phyloP scores from a whole-genome alignment of 441 rosid species.

The Brassica hybrid region DNA sequence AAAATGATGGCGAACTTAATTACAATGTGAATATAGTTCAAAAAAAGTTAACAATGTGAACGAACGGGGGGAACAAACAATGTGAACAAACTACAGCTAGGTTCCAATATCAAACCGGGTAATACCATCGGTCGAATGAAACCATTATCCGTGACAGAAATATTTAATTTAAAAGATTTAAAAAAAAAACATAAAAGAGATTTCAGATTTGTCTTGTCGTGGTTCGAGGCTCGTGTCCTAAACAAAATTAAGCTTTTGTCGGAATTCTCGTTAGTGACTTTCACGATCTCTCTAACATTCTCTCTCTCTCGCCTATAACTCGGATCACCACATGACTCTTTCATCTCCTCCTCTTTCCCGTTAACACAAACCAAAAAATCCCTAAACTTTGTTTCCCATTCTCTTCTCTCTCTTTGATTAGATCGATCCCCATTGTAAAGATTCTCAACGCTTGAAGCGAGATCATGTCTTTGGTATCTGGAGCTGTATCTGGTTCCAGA shows the following conservation, averaged over 20 bases:
- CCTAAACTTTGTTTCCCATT: constrained; percentile 1
- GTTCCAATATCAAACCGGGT: no score
- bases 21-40: no score
- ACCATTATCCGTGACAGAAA: not conserved
- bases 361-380: constrained; percentile 35
- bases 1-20: not conserved
- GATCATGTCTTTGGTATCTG: constrained; percentile 63
- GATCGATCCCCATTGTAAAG: not conserved
- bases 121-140: no score
- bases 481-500: constrained; percentile 63
- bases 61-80: no score
- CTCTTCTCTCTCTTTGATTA: not conserved
- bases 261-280: constrained; percentile 36
- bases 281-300: constrained; percentile 39
- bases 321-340: constrained; percentile 74
- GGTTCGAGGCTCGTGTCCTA: constrained; percentile 36
- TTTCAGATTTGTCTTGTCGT: constrained; percentile 29
- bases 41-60: no score
- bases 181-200: not conserved
- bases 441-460: not conserved
- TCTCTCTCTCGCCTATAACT: constrained; percentile 39
- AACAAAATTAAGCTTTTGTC: constrained; percentile 22
- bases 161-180: not conserved
- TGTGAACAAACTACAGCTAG: no score
- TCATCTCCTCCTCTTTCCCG: constrained; percentile 43